A percentile compares a stretch with the other conserved stretches of the same genome.
Conservation (phyloP, 2,329 filamentous ascomycete species). For the Fonsecaea nubica region DNA sequence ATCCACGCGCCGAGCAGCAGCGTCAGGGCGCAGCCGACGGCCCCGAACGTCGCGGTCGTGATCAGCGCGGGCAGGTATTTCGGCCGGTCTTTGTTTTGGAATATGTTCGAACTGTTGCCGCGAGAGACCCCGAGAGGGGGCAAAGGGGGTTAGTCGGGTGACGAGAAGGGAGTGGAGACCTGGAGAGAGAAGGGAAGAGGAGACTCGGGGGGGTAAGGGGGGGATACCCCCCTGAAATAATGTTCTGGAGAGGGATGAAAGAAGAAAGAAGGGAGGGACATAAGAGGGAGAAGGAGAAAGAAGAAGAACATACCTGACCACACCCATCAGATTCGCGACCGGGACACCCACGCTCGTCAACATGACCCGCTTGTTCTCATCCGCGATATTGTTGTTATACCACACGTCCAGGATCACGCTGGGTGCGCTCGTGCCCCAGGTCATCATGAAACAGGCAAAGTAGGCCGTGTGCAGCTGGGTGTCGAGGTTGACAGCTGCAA, state of each 20-base stretch:
- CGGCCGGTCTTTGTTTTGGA: slow-evolving; percentile 67
- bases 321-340: slow-evolving; percentile 57
- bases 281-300: neutral
- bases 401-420: slow-evolving; percentile 71
- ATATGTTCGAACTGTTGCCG: slow-evolving; percentile 71
- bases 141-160: too few species aligned
- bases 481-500: slow-evolving; percentile 70
- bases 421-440: slow-evolving; percentile 77
- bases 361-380: slow-evolving; percentile 58
- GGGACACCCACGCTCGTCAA: slow-evolving; percentile 58
- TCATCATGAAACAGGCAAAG: slow-evolving; percentile 82
- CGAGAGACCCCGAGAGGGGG: too few species aligned
- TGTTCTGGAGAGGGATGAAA: too few species aligned
- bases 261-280: neutral
- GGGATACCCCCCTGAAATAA: too few species aligned
- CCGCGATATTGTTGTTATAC: slow-evolving; percentile 67
- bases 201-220: too few species aligned
- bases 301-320: slow-evolving; percentile 43
- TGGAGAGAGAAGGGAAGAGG: too few species aligned
- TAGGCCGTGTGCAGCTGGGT: slow-evolving; percentile 70
- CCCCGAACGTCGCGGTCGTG: slow-evolving; percentile 70
- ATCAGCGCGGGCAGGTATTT: slow-evolving; percentile 71
- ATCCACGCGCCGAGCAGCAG: slow-evolving; percentile 67
- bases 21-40: slow-evolving; percentile 62
- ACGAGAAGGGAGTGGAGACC: too few species aligned